Evolutionary conservation across 805 yeast genomes (phyloP).

Genomic region (Saccharomycopsis babjevae): DNA sequence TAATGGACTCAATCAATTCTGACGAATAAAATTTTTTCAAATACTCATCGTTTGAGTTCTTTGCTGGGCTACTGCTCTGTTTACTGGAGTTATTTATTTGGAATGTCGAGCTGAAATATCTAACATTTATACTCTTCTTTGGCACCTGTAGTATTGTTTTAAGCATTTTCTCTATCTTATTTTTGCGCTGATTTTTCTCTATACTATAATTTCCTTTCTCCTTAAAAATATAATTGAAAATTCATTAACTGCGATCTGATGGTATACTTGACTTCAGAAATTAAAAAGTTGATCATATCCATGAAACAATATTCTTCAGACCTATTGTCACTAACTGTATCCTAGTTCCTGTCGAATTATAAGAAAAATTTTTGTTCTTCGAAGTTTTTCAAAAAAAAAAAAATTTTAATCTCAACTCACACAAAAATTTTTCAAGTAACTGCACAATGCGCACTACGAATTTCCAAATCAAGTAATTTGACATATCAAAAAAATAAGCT

Average conservation of each 20-base stretch:
- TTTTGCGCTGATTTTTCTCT: not conserved
- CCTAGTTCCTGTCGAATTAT: no score
- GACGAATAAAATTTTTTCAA: conserved; percentile 73
- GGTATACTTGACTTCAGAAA: no score
- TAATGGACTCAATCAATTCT: conserved; percentile 68
- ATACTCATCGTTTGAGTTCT: not conserved
- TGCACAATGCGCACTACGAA: not conserved
- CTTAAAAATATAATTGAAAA: not conserved
- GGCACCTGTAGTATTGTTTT: not conserved
- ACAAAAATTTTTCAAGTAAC: not conserved
- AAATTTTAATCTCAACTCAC: not conserved
- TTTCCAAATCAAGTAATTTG: not conserved
- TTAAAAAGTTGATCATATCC: no score
- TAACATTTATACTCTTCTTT: not conserved
- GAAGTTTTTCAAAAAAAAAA: not conserved
- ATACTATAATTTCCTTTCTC: not conserved
- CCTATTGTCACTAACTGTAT: not conserved
- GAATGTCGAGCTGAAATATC: not conserved
- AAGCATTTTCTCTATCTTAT: not conserved
- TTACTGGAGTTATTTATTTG: not conserved
- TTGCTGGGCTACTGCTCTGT: not conserved
- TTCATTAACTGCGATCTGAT: no score
- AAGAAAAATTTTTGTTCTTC: not conserved
- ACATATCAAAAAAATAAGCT: not conserved
- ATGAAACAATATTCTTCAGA: not conserved